Evolutionary conservation across 2,329 filamentous ascomycete species (phyloP), one percentile per base, ranked within the genome.

Genomic region (Ophiostoma tasmaniense): DNA sequence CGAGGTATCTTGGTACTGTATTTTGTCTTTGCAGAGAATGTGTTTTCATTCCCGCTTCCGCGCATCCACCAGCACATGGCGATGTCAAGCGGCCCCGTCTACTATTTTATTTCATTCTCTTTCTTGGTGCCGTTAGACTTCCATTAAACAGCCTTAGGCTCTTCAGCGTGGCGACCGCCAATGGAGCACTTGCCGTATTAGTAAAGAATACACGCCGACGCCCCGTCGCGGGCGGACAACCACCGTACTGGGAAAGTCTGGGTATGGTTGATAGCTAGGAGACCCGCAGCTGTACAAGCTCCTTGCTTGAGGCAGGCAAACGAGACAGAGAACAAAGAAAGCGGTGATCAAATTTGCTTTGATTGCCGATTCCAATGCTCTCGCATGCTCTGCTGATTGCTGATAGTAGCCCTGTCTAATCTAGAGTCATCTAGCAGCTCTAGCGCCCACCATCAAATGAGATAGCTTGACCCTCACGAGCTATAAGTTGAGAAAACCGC

Each of bases 261-360:
- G 6, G 17, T 42, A 42, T 42, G 17, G 13, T 42, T 42, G 7
- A 42, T 33, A 42, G 13, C 13, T 42, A 42, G 39, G 13, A 42
- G 39, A 45, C 42, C 42, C 42, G 42, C 42, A 45, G 42, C 42
- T 45, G n/a, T 33, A 25, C 59, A 62, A 62, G 59, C 55, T 61
- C 55, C 55, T n/a, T 62, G 22, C 50, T 17, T 22, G 13, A 28
- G 14, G 55, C 55, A 61, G 28, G 25, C 25, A 61, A 59, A 59
- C 20, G 42, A 59, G 25, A 62, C 28, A 62, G 5, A 62, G 59
- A 62, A 62, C 59, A 62, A 62, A 62, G 59, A 62, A 20, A 62
- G 59, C 59, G 59, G 59, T 62, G 28, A 61, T 62, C 28, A 33
- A 62, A 22, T 62, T 62, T 62, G 59, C 59, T 37, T 62, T 55